Conservation (phyloP, 345 rosid genomes). For the Lepidium sativum region DNA sequence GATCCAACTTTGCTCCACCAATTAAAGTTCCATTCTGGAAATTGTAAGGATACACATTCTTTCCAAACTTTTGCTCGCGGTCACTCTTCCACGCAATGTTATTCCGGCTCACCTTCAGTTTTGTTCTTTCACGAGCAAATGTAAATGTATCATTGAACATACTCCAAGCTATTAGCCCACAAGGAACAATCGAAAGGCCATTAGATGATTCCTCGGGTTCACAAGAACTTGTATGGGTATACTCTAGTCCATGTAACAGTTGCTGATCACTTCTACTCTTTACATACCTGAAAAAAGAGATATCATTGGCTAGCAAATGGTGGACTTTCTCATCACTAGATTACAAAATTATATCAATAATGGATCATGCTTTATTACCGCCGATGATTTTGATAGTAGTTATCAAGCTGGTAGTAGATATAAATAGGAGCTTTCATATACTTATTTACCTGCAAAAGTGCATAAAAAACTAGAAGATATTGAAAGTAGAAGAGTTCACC, state of each 20-base stretch:
- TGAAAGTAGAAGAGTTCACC: background rate
- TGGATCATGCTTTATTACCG: slow-evolving; percentile 33
- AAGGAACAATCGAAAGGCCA: slow-evolving; percentile 61
- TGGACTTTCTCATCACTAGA: background rate
- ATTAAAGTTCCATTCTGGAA: slow-evolving; percentile 69
- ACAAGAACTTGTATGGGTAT: slow-evolving; percentile 50
- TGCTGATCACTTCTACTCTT: slow-evolving; percentile 81
- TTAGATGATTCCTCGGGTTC: slow-evolving; percentile 52
- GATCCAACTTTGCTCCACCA: slow-evolving; percentile 70
- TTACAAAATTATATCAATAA: background rate
- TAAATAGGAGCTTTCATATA: slow-evolving; percentile 79
- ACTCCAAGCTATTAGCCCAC: slow-evolving; percentile 87
- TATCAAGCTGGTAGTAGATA: slow-evolving; percentile 81
- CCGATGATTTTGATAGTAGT: slow-evolving; percentile 80
- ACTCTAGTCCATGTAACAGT: slow-evolving; percentile 46
- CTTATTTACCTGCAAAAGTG: slow-evolving; percentile 46
- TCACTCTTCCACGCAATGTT: slow-evolving; percentile 81
- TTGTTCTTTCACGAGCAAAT: slow-evolving; percentile 36
- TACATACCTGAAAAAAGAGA: slow-evolving; percentile 46
- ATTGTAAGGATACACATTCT: slow-evolving; percentile 61
- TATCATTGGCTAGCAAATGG: background rate
- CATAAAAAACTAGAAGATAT: background rate
- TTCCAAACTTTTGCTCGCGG: slow-evolving; percentile 75
- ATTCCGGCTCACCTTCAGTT: slow-evolving; percentile 44
- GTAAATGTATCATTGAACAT: slow-evolving; percentile 71